A percentile compares a stretch with the other conserved stretches of the same genome.
phyloP scores from a whole-genome alignment of 106 monocot species.

The Allium sativum region DNA sequence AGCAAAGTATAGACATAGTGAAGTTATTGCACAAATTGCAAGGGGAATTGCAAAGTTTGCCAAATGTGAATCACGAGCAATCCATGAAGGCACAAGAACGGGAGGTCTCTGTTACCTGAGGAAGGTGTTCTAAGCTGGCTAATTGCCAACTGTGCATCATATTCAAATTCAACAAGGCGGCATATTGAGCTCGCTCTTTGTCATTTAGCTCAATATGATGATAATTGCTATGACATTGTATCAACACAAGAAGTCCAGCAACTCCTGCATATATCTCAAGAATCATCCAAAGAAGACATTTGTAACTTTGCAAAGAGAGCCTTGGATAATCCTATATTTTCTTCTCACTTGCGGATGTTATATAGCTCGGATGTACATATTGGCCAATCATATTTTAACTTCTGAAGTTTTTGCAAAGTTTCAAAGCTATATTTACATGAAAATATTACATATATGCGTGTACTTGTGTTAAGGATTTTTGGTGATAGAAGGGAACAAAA shows the following conservation, averaged over 20 bases:
- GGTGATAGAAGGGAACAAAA: too few species aligned
- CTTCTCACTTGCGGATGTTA: too few species aligned
- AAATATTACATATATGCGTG: too few species aligned
- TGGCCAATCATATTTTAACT: too few species aligned
- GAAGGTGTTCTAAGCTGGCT: constrained; percentile 60
- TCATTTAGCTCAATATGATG: constrained; percentile 86
- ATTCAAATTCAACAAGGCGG: constrained; percentile 39
- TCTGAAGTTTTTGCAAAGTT: too few species aligned
- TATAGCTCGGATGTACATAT: too few species aligned
- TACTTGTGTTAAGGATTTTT: too few species aligned
- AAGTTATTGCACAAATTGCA: constrained; percentile 66
- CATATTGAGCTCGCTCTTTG: constrained; percentile 84
- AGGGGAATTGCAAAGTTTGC: constrained; percentile 75
- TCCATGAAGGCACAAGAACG: constrained; percentile 51
- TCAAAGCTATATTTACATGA: too few species aligned
- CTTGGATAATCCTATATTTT: too few species aligned
- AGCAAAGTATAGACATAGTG: constrained; percentile 30
- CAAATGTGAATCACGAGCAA: constrained; percentile 69
- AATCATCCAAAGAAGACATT: constrained; percentile 60
- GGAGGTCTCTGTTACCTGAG: constrained; percentile 68
- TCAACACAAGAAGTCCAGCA: constrained; percentile 42
- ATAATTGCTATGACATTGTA: constrained; percentile 42
- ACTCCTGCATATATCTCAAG: constrained; percentile 43
- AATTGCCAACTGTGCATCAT: constrained; percentile 29
- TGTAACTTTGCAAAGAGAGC: constrained; percentile 57